Base-by-base conservation (phyloP, 73 alveolate species). In the Paramecium octaurelia region DNA sequence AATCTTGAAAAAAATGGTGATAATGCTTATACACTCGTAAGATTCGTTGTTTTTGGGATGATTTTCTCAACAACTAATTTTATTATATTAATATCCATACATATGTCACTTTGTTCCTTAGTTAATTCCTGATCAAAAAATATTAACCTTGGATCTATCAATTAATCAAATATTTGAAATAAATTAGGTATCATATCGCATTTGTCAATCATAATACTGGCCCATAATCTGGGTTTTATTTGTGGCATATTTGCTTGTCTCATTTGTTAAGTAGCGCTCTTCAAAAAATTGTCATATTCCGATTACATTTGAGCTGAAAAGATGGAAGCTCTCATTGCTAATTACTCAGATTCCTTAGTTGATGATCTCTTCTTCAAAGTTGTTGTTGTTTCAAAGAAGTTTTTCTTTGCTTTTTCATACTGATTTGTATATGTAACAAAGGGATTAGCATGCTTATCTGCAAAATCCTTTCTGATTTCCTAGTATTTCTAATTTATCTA, bases 61-160 rank as follows among this genome's bases (percentile, higher is more conserved):
- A 40, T 9, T 21, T 70, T 68, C 12, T 44, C 21, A 4, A 36
- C 54, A 20, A 43, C 77, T 89, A 71, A 18, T 27, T 24, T 71
- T 23, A 18, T 18, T 11, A 68, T 40, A 44, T 58, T 7, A 59
- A 24, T 31, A 24, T 68, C n/a, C 34, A 29, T 89, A 89, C 92
- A 89, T 89, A 24, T 11, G 73, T 89, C 92, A 18, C 71, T 44
- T 73, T 89, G 21, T 16, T 36, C 31, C 29, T 71, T 44, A 16
- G 90, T 70, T 42, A 89, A 83, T 0, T 77, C 36, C 71, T 71
- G 43, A 89, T 89, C 94, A 40, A 89, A 58, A 89, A 44, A 89
- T 43, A 89, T 71, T n/a, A 68, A 24, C 50, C 94, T 68, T n/a
- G 94, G 94, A 71, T 89, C 94, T 18, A 89, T 71, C 8, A 89